Base-by-base conservation (phyloP, 805 yeast genomes). In the Metschnikowia borealis region DNA sequence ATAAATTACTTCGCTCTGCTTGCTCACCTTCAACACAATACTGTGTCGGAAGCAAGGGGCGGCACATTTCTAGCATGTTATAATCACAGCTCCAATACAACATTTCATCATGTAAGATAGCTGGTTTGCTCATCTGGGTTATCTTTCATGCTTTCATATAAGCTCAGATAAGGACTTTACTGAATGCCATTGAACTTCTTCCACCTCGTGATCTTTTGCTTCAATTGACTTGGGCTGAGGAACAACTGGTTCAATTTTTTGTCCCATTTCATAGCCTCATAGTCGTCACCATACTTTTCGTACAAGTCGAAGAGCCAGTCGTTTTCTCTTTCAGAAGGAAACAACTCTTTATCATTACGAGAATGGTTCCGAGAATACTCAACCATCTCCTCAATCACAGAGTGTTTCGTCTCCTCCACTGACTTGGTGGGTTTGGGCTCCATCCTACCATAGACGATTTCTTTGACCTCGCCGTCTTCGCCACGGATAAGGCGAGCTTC, bases 211-310 rank as follows among this genome's bases (percentile, higher is more conserved):
- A 92, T 73, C 64, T 94, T 81, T 66, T 80, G 81, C 68, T 78
- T 85, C 58, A 92, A 71, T 60, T 89, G 95, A 26, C 96, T 95
- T n/a, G 83, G 84, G 54, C 87, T 78, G 66, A 87, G 89, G 70
- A 91, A 97, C 68, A 78, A 80, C 2, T 84, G 79, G 66, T 92
- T 92, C 54, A 91, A 75, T 66, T 87, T 87, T 68, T 80, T 81
- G 67, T 94, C 99, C 87, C 96, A 87, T 65, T 82, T 85, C 99
- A 94, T 94, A 60, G 84, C 87, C 43, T 79, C 84, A 64, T 83
- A 90, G 65, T 94, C 85, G 57, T 89, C 95, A 15, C 97, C 97
- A 62, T 94, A 83, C 65, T 89, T 89, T 18, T 80, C 81, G 52
- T 83, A 77, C 37, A 94, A 72, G 21, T 67, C 68, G 43, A 65